phyloP scores from a whole-genome alignment of 1,284 basidiomycete genomes.

The Puccinia brachypodii region DNA sequence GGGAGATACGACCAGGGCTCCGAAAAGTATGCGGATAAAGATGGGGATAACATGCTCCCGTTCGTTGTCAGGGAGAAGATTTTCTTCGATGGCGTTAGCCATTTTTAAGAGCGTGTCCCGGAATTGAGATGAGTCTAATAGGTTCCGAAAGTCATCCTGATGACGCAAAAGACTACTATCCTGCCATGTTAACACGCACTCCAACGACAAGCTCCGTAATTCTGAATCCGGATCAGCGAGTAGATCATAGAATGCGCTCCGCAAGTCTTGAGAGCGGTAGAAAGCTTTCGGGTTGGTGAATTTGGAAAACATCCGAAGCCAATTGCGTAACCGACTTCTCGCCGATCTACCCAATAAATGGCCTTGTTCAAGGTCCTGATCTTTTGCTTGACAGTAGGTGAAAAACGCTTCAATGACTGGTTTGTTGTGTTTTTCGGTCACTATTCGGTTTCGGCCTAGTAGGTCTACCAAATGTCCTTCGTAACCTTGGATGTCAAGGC shows the following conservation, averaged over 20 bases:
- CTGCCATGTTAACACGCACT: slow-evolving; percentile 83
- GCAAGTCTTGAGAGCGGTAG: slow-evolving; percentile 69
- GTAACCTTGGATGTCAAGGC: slow-evolving; percentile 73
- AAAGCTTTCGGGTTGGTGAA: slow-evolving; percentile 88
- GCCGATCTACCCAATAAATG: slow-evolving; percentile 57
- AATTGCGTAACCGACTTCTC: slow-evolving; percentile 66
- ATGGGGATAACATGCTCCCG: slow-evolving; percentile 73
- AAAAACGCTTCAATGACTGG: slow-evolving; percentile 78
- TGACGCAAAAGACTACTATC: slow-evolving; percentile 68
- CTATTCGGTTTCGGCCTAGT: slow-evolving; percentile 66
- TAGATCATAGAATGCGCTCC: slow-evolving; percentile 69
- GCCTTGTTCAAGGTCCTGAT: slow-evolving; percentile 58
- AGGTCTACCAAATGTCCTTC: slow-evolving; percentile 74
- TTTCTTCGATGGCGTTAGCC: slow-evolving; percentile 62
- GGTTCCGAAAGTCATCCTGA: slow-evolving; percentile 67
- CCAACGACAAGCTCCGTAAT: slow-evolving; percentile 74
- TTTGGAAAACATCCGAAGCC: slow-evolving; percentile 83
- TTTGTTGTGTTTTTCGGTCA: slow-evolving; percentile 81
- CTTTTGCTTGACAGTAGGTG: slow-evolving; percentile 57
- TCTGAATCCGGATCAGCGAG: slow-evolving; percentile 80
- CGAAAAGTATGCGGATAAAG: slow-evolving; percentile 78
- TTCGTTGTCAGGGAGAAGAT: slow-evolving; percentile 66
- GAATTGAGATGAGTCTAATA: slow-evolving; percentile 85
- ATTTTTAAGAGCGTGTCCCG: slow-evolving; percentile 80
- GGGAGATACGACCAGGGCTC: slow-evolving; percentile 79